phyloP scores from a whole-genome alignment of 169 alveolate species.

The Babesia ovata region DNA sequence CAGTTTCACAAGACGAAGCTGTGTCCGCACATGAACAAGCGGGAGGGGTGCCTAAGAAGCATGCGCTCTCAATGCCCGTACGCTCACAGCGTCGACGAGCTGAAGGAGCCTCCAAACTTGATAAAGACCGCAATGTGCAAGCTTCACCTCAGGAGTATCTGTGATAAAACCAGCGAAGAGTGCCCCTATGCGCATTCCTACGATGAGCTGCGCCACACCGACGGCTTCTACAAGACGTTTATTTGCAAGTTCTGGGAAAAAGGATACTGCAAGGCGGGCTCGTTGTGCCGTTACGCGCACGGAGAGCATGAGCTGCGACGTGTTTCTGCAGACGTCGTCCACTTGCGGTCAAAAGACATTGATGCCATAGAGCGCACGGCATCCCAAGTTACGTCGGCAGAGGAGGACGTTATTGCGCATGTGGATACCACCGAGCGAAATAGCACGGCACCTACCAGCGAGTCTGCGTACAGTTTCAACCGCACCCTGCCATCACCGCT shows the following conservation, averaged over 20 bases:
- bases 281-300: slow-evolving; percentile 75
- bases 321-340: background rate
- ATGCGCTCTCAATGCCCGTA: slow-evolving; percentile 70
- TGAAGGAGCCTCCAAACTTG: slow-evolving; percentile 73
- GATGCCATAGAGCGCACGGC: background rate
- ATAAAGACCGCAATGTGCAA: slow-evolving; percentile 75
- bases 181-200: slow-evolving; percentile 75
- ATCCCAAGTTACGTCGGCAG: background rate
- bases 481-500: slow-evolving; percentile 8
- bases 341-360: background rate
- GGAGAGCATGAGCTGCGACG: slow-evolving; percentile 69
- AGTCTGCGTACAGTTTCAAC: slow-evolving; percentile 24
- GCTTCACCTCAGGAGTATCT: slow-evolving; percentile 47
- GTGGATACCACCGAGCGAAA: background rate
- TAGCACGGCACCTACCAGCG: slow-evolving; percentile 12
- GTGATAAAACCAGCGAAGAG: slow-evolving; percentile 44
- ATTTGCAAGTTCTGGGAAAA: slow-evolving; percentile 75
- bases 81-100: slow-evolving; percentile 71
- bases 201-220: slow-evolving; percentile 70
- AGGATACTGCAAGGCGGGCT: slow-evolving; percentile 74
- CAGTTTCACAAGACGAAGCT: slow-evolving; percentile 60
- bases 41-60: slow-evolving; percentile 61
- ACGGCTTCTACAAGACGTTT: slow-evolving; percentile 72
- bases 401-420: background rate
- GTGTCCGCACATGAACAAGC: slow-evolving; percentile 57